Percentiles rank a stretch among this genome's conserved stretches.
These are phyloP conservation scores for Trichoderma afroharzianum DNA, from an alignment of 2,329 filamentous ascomycete species.

Conservation along the genomic window DNA sequence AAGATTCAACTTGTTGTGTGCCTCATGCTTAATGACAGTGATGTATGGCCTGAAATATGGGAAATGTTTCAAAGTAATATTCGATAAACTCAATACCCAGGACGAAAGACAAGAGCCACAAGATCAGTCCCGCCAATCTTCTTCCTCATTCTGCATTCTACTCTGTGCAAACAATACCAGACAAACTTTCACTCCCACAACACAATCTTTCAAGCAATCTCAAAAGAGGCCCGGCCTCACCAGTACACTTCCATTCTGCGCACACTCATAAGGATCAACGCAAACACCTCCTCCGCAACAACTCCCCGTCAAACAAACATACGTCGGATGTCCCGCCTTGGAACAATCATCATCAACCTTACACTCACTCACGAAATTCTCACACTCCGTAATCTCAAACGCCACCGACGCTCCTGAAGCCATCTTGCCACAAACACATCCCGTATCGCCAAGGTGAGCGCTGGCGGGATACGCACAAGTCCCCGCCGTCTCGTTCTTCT, in stretches of 20 bases:
- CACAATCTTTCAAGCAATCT: background rate
- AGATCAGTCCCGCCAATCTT: background rate
- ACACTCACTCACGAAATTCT: constrained; percentile 30
- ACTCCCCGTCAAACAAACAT: constrained; percentile 34
- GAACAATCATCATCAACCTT: constrained; percentile 28
- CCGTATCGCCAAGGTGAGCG: constrained; percentile 29
- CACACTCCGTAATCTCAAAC: constrained; percentile 34
- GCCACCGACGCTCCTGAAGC: constrained; percentile 26
- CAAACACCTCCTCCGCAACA: constrained; percentile 36
- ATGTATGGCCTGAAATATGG: background rate
- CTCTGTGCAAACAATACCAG: background rate
- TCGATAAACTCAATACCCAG: accelerated
- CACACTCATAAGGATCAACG: constrained; percentile 36
- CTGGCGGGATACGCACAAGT: constrained; percentile 31
- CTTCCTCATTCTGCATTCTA: background rate
- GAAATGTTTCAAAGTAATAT: background rate
- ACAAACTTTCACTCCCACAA: background rate
- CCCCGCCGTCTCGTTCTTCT: constrained; percentile 17
- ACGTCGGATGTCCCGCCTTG: constrained; percentile 23
- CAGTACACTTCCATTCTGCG: constrained; percentile 31
- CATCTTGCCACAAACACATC: constrained; percentile 35
- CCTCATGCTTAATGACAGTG: background rate
- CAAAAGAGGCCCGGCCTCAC: constrained; percentile 22
- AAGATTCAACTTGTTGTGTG: background rate
- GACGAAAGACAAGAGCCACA: background rate